These are phyloP conservation scores for Akanthomyces muscarius DNA, from an alignment of 2,329 filamentous ascomycete species.

Conservation along the genomic window DNA sequence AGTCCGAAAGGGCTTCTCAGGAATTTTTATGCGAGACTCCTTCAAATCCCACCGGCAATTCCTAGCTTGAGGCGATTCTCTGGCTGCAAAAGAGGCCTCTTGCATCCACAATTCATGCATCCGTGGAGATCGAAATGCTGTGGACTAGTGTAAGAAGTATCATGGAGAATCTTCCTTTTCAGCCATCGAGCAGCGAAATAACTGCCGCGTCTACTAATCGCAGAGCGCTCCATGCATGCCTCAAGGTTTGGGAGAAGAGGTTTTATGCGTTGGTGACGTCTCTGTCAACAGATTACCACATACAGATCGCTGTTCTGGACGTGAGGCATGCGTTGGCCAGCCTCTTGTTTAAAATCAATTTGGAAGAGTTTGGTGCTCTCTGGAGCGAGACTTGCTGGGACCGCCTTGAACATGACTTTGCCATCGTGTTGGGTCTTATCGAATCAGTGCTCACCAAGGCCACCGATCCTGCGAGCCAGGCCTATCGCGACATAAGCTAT, in stretches of 20 bases:
- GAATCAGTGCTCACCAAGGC: not conserved
- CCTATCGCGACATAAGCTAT: not conserved
- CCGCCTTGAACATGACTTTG: not conserved
- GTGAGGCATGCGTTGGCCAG: not conserved
- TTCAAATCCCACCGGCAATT: not conserved
- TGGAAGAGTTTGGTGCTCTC: not conserved
- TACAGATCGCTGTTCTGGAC: not conserved
- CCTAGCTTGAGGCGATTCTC: not conserved
- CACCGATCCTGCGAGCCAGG: not conserved
- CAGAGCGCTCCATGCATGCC: not conserved
- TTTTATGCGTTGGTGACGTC: not conserved
- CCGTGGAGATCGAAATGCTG: not conserved
- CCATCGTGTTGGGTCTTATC: not conserved
- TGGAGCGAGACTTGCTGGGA: conserved; percentile 1
- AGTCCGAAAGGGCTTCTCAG: not conserved
- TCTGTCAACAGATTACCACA: not conserved
- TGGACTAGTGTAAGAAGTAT: not conserved
- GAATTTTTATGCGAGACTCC: not conserved
- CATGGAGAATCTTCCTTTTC: not conserved
- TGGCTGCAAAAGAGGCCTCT: not conserved
- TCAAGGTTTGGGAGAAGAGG: not conserved
- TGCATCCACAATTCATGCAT: not conserved
- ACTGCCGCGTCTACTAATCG: not conserved
- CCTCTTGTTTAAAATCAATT: not conserved
- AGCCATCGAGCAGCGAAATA: not conserved